Conservation (phyloP, 352 stramenopile species). For the Pythium insidiosum region DNA sequence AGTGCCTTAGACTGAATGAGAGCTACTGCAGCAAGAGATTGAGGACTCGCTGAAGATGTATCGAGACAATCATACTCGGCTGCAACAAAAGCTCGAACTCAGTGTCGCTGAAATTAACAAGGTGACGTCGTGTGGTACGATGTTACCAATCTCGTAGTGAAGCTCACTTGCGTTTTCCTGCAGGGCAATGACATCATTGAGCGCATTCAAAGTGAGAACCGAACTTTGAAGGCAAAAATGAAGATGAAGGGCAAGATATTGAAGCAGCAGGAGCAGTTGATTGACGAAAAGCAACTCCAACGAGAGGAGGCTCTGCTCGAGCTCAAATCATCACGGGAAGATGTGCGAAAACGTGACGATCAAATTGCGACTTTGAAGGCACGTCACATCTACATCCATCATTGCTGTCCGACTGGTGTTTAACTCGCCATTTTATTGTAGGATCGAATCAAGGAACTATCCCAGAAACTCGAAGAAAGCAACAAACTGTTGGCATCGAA, state of each 20-base stretch:
- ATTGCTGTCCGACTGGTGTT: too few species aligned
- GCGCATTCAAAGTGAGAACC: constrained; percentile 81
- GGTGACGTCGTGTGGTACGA: constrained; percentile 17
- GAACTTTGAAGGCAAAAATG: constrained; percentile 68
- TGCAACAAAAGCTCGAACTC: constrained; percentile 85
- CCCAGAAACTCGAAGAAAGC: constrained; percentile 82
- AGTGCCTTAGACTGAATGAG: neutral
- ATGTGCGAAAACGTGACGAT: constrained; percentile 65
- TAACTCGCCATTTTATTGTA: too few species aligned
- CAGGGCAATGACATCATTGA: constrained; percentile 89
- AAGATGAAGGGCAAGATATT: constrained; percentile 86
- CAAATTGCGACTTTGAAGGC: constrained; percentile 46
- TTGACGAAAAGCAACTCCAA: constrained; percentile 75
- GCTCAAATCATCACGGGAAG: constrained; percentile 56
- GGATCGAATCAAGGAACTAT: constrained; percentile 60
- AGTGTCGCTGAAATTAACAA: constrained; percentile 91
- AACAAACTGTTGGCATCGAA: constrained; percentile 85
- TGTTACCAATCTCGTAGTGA: neutral
- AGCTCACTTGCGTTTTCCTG: neutral
- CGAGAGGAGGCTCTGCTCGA: constrained; percentile 51
- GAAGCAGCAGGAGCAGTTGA: constrained; percentile 81
- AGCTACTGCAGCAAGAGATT: constrained; percentile 46
- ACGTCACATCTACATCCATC: too few species aligned
- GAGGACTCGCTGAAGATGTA: constrained; percentile 86
- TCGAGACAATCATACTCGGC: constrained; percentile 68